These are phyloP conservation scores for Pythium oligandrum DNA, from an alignment of 352 stramenopile genomes.

Conservation along the genomic window DNA sequence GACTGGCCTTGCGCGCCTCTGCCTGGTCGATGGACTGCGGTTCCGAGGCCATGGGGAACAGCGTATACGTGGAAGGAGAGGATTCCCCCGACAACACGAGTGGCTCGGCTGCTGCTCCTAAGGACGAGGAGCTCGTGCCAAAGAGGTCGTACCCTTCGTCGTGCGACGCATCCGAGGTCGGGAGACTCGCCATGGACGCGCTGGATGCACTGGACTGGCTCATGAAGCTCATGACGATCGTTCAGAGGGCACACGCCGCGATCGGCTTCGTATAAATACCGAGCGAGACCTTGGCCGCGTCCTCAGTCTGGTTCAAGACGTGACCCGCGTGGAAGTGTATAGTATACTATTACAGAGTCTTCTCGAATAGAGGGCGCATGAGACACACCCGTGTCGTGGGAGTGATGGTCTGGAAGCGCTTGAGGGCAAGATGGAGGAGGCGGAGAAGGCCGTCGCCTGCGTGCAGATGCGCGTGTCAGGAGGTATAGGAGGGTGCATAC, in stretches of 20 bases:
- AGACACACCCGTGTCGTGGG: too few relatives aligned
- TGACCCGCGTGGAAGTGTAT: too few relatives aligned
- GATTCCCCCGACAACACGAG: neutral
- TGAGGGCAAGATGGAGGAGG: conserved; percentile 10
- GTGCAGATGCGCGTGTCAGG: neutral
- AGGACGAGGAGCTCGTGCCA: conserved; percentile 1
- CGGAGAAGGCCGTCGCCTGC: conserved; percentile 15
- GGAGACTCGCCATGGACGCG: too few relatives aligned
- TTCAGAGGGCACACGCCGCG: too few relatives aligned
- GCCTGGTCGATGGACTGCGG: neutral
- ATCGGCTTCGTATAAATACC: too few relatives aligned
- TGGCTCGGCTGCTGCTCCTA: neutral
- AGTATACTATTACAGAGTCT: too few relatives aligned
- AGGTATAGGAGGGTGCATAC: neutral
- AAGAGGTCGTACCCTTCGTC: conserved; percentile 12
- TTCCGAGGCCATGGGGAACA: conserved; percentile 7
- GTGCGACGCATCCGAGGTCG: too few relatives aligned
- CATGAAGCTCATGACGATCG: too few relatives aligned
- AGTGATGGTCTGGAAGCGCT: neutral
- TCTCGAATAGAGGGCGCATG: conserved; percentile 4
- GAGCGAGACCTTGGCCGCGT: too few relatives aligned
- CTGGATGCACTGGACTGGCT: too few relatives aligned
- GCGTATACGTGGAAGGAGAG: conserved; percentile 9
- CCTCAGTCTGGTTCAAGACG: too few relatives aligned
- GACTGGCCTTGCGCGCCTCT: neutral